Percentiles rank a stretch among this genome's conserved stretches.
phyloP scores from a whole-genome alignment of 1,139 yeast genomes.

The Suhomyces taliae region DNA sequence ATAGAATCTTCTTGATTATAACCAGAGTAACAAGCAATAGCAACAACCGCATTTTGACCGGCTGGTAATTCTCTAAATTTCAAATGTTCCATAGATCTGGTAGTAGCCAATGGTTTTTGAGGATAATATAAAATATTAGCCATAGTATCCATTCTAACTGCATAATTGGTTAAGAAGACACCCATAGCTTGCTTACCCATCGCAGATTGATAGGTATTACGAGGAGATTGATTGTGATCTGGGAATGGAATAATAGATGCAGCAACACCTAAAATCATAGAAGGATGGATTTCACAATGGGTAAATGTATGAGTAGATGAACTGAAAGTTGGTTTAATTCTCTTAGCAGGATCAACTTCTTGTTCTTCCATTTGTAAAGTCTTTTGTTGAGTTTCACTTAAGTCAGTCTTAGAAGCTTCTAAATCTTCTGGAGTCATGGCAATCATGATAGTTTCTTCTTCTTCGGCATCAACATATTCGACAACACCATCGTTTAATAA shows the following conservation, averaged over 20 bases:
- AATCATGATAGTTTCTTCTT: constrained; percentile 96
- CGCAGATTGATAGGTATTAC: constrained; percentile 99
- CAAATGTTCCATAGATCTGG: constrained; percentile 97
- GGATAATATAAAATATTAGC: constrained; percentile 96
- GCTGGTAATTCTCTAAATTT: constrained; percentile 98
- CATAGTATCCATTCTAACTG: constrained; percentile 99
- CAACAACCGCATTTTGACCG: constrained; percentile 98
- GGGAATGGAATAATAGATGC: constrained; percentile 99
- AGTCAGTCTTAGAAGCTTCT: constrained; percentile 59
- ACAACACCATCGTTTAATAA: constrained; percentile 83
- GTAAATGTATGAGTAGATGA: constrained; percentile 85
- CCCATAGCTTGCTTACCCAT: constrained; percentile 99
- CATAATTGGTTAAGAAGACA: constrained; percentile 93
- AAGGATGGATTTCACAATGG: constrained; percentile 98
- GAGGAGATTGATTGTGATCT: constrained; percentile 97
- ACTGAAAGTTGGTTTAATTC: constrained; percentile 72
- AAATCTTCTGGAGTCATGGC: constrained; percentile 99
- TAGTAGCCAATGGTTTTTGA: constrained; percentile 98
- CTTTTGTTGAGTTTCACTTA: constrained; percentile 46
- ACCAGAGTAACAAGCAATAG: constrained; percentile 97
- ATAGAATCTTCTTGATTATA: constrained; percentile 99
- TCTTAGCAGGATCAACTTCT: constrained; percentile 74
- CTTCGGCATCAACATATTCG: constrained; percentile 96
- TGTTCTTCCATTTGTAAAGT: constrained; percentile 49
- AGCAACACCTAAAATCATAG: constrained; percentile 97